Percentiles rank a stretch among this genome's conserved stretches.
phyloP scores from a whole-genome alignment of 2,329 filamentous ascomycete genomes.

The Aspergillus novofumigatus region DNA sequence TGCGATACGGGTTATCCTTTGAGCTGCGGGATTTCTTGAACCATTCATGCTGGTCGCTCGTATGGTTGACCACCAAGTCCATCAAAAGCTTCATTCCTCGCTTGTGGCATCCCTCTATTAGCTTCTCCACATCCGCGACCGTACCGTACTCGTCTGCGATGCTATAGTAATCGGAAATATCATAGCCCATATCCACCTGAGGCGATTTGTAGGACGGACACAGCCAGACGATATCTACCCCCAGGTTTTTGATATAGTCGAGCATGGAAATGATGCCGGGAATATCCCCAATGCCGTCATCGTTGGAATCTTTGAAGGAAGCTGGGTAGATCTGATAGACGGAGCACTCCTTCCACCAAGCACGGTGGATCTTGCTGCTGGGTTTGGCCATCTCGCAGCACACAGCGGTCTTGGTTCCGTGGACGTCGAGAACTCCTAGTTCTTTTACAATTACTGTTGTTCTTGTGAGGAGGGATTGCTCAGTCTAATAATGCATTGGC shows the following conservation, averaged over 20 bases:
- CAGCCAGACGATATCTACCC: slow-evolving; percentile 59
- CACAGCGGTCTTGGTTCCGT: neutral
- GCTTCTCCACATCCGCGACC: slow-evolving; percentile 59
- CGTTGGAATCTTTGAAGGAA: slow-evolving; percentile 50
- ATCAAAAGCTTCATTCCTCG: slow-evolving; percentile 68
- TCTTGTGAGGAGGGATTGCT: neutral
- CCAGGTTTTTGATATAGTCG: slow-evolving; percentile 60
- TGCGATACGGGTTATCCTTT: slow-evolving; percentile 59
- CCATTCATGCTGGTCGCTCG: slow-evolving; percentile 67
- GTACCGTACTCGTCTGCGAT: slow-evolving; percentile 65
- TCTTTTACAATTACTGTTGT: neutral
- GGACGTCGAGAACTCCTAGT: neutral
- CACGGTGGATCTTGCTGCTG: slow-evolving; percentile 21
- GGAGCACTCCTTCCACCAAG: slow-evolving; percentile 57
- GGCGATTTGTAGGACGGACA: slow-evolving; percentile 50
- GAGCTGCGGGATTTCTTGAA: slow-evolving; percentile 63
- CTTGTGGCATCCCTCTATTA: slow-evolving; percentile 58
- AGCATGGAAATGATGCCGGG: slow-evolving; percentile 61
- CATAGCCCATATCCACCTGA: slow-evolving; percentile 53
- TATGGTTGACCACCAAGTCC: slow-evolving; percentile 76
- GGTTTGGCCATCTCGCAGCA: slow-evolving; percentile 10
- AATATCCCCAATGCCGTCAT: slow-evolving; percentile 60
- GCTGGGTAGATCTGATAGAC: slow-evolving; percentile 60
- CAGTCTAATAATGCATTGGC: neutral
- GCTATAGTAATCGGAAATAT: slow-evolving; percentile 58